Percentiles rank a stretch among this genome's conserved stretches.
Evolutionary conservation across 106 monocot species (phyloP).

Genomic region (Narthecium ossifragum): DNA sequence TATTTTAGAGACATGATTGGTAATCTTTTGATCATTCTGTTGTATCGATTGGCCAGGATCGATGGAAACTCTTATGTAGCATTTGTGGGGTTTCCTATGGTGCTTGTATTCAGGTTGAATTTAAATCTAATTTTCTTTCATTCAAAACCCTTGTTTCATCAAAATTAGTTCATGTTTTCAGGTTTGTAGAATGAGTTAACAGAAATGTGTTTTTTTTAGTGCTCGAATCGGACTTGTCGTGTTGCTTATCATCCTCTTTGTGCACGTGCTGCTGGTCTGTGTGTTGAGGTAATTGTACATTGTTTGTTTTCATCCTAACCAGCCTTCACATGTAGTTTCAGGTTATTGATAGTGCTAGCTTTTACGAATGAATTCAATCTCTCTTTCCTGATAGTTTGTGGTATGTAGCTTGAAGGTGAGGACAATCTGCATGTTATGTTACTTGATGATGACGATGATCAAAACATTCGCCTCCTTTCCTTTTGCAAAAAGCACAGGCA

Average conservation of each 20-base stretch:
- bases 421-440: conserved; percentile 67
- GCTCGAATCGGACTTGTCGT: conserved; percentile 74
- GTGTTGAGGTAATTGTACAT: conserved; percentile 66
- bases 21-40: neutral
- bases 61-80: conserved; percentile 97
- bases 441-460: conserved; percentile 82
- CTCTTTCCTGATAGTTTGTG: neutral
- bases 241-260: conserved; percentile 99
- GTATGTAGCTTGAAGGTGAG: conserved; percentile 83
- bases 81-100: conserved; percentile 95
- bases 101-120: conserved; percentile 89
- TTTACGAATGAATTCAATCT: neutral
- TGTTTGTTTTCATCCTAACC: conserved; percentile 1
- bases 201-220: conserved; percentile 38
- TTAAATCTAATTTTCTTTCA: conserved; percentile 1
- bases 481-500: conserved; percentile 95
- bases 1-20: neutral
- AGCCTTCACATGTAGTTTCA: too few species aligned
- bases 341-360: neutral
- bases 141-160: neutral
- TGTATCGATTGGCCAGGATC: conserved; percentile 48
- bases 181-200: too few species aligned
- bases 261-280: conserved; percentile 97
- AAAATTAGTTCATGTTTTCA: neutral
- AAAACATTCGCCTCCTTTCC: conserved; percentile 80